Conservation (phyloP, 371 early-diverging fungal genomes). For the Lichtheimia corymbifera region DNA sequence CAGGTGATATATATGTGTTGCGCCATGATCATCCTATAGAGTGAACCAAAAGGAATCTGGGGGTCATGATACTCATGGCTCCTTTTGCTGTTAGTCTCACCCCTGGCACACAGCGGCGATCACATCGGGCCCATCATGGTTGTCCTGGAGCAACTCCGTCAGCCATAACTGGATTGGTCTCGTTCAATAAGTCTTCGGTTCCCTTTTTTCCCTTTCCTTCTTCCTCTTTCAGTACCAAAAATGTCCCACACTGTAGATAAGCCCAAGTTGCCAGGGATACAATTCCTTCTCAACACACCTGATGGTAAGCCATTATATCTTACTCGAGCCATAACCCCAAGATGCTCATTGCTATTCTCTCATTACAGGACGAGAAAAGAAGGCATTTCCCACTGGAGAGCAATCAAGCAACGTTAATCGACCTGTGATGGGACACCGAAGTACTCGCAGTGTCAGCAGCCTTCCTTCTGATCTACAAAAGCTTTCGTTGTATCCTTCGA, state of each 20-base stretch:
- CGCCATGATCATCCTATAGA: too few species aligned
- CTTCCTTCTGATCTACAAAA: constrained; percentile 25
- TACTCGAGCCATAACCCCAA: not conserved
- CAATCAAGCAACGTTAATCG: constrained; percentile 5
- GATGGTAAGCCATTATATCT: constrained; percentile 8
- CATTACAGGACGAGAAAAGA: constrained; percentile 1
- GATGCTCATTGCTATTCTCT: not conserved
- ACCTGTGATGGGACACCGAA: constrained; percentile 18
- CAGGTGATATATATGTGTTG: too few species aligned
- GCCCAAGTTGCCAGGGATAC: constrained; percentile 19
- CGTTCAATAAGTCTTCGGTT: not conserved
- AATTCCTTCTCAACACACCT: constrained; percentile 14
- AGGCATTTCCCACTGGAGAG: not conserved
- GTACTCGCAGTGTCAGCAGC: constrained; percentile 20
- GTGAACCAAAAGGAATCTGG: too few species aligned
- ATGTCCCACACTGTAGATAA: constrained; percentile 15
- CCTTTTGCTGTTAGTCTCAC: too few species aligned
- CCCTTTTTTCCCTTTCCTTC: constrained; percentile 4
- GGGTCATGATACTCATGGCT: too few species aligned
- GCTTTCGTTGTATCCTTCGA: constrained; percentile 16
- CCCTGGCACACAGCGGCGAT: too few species aligned
- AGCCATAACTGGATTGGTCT: too few species aligned
- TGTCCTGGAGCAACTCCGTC: too few species aligned
- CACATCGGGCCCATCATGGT: too few species aligned
- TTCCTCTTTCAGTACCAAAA: constrained; percentile 5